Evolutionary conservation across 129 eudicot genomes (phyloP).

Genomic region (Apium graveolens): DNA sequence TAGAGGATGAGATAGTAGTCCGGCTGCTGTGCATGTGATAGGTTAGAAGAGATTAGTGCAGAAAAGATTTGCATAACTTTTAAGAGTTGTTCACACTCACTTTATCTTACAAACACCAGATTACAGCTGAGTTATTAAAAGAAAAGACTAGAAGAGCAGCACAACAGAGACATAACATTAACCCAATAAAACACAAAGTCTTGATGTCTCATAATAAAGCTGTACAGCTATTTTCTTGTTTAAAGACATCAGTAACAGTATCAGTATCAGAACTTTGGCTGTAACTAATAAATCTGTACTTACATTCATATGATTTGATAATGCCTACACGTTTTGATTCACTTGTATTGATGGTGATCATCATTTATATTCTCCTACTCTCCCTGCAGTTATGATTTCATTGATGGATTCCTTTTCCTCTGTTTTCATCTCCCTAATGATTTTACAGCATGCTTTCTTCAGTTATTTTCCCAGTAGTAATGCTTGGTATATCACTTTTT

Average conservation of each 20-base stretch:
- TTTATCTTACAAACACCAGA: slow-evolving; percentile 2
- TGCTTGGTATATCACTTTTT: background rate
- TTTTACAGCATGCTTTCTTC: slow-evolving; percentile 9
- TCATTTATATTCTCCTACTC: slow-evolving; percentile 15
- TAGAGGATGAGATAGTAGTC: background rate
- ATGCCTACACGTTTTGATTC: slow-evolving; percentile 7
- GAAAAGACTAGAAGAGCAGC: background rate
- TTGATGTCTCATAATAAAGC: slow-evolving; percentile 2
- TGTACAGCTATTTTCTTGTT: background rate
- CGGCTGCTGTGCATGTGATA: background rate
- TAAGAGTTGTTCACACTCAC: slow-evolving; percentile 3
- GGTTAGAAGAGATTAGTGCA: background rate
- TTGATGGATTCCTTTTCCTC: background rate
- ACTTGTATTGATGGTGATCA: background rate
- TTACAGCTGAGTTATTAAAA: background rate
- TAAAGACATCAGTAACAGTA: background rate
- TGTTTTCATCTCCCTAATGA: slow-evolving; percentile 1
- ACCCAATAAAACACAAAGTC: background rate
- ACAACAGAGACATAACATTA: background rate
- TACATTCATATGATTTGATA: background rate
- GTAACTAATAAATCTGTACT: background rate
- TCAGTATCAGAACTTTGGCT: background rate
- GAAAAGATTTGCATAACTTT: background rate
- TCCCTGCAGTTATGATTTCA: slow-evolving; percentile 1
- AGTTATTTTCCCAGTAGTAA: background rate